Conservation (phyloP, 768 basidiomycete genomes). For the Tricholomella constricta region DNA sequence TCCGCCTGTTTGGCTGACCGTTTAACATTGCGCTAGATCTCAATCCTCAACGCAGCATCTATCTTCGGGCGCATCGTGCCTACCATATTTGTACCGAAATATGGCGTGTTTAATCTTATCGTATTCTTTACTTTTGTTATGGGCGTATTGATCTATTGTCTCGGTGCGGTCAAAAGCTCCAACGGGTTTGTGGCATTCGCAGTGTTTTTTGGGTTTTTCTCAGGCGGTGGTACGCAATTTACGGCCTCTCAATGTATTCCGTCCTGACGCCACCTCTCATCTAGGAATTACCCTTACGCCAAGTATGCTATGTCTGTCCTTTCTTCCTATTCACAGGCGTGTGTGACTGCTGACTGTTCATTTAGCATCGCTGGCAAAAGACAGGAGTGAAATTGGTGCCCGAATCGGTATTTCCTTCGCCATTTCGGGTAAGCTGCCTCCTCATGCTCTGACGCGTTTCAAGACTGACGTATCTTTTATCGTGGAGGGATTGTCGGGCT, state of each 20-base stretch:
- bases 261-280: conserved; percentile 28
- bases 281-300: no score
- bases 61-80: conserved; percentile 54
- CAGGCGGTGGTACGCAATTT: conserved; percentile 37
- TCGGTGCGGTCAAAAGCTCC: conserved; percentile 38
- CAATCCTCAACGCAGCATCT: conserved; percentile 55
- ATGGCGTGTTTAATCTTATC: conserved; percentile 48
- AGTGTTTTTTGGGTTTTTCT: conserved; percentile 46
- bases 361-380: conserved; percentile 36
- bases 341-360: not conserved
- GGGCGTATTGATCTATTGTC: conserved; percentile 40
- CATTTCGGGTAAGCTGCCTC: conserved; percentile 33
- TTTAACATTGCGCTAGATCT: conserved; percentile 33
- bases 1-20: not conserved
- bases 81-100: conserved; percentile 38
- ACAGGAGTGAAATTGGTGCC: conserved; percentile 48
- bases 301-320: no score
- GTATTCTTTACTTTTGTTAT: conserved; percentile 35
- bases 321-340: no score
- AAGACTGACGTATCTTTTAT: not conserved
- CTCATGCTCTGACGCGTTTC: not conserved
- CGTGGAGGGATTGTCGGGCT: conserved; percentile 28
- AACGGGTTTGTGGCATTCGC: conserved; percentile 41
- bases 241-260: no score
- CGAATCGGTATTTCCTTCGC: conserved; percentile 49